A percentile compares a stretch with the other conserved stretches of the same genome.
phyloP scores from a whole-genome alignment of 768 basidiomycete genomes.

The Suillus subaureus region DNA sequence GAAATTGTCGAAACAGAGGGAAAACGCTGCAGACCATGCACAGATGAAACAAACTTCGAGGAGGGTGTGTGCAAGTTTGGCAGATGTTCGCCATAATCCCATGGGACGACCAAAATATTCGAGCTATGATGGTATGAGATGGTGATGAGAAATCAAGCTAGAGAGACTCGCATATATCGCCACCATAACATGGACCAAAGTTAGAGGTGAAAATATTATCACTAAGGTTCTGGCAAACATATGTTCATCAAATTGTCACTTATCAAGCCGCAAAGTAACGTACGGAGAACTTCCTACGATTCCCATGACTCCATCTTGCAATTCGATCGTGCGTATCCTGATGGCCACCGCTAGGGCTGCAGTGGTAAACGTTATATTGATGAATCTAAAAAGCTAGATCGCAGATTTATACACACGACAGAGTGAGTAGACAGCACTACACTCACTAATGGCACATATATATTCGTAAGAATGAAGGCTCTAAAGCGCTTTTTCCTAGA shows the following conservation, averaged over 20 bases:
- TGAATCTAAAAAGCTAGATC: conserved; percentile 75
- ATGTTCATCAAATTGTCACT: conserved; percentile 1
- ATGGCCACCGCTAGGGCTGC: conserved; percentile 80
- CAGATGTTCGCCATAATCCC: conserved; percentile 90
- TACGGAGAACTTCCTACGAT: conserved; percentile 83
- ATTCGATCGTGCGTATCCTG: conserved; percentile 65
- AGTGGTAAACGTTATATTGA: conserved; percentile 82
- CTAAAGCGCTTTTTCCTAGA: conserved; percentile 53
- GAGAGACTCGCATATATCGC: conserved; percentile 74
- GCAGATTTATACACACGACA: conserved; percentile 14
- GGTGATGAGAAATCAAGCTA: conserved; percentile 11
- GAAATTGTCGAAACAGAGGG: conserved; percentile 89
- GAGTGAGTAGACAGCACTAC: conserved; percentile 4
- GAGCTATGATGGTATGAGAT: conserved; percentile 49
- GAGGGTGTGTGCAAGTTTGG: conserved; percentile 84
- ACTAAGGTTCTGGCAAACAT: conserved; percentile 60
- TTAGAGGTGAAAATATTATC: conserved; percentile 83
- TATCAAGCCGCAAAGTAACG: conserved; percentile 26
- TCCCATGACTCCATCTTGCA: conserved; percentile 54
- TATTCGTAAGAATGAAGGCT: conserved; percentile 69
- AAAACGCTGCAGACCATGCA: conserved; percentile 89
- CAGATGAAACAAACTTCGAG: conserved; percentile 90
- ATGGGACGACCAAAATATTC: conserved; percentile 93
- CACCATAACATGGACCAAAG: conserved; percentile 81
- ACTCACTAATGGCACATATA: conserved; percentile 78